Base-by-base conservation (phyloP, 306 rosid species). In the Trifolium fragiferum region DNA sequence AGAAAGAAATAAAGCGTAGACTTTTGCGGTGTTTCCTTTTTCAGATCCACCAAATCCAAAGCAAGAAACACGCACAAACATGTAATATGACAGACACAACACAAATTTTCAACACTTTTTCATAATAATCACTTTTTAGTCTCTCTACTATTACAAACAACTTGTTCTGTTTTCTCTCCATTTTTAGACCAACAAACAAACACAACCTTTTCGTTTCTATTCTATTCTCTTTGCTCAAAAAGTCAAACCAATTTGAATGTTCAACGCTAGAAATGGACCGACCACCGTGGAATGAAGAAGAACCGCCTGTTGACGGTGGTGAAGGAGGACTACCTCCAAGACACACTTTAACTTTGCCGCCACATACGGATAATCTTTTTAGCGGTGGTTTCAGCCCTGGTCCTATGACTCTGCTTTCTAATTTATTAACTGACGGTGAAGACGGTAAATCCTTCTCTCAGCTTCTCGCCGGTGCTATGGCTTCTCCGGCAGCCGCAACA, bases 391-490 rank as follows among this genome's bases (percentile, higher is more conserved):
- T 88, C 66, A 92, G 96, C 75, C 97, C 96, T 0, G 97, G 97
- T 11, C 97, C 96, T 47, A 90, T 90, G 97, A 90, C 96, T 41
- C 77, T 90, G 8, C 86, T 88, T 70, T 87, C 96, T 5, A 87
- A 70, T 81, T 81, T 92, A 55, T 81, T 92, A 53, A 27, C 84
- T 9, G 96, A 88, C 4, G 81, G 78, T 47, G 96, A 90, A 2
- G 87, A 87, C 35, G 76, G 70, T 73, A 92, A 85, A 82, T 90
- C 96, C 5, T 92, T 90, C 80, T 90, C 96, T 11, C 97, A 90
- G 90, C 92, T 92, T 0, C 89, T 92, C 44, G 88, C 93, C 16
- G 96, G 97, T 6, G 89, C 97, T 18, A 83, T 89, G 93, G 16
- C 72, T 20, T 85, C 97, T 23, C 93, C 96, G 73, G 87, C 18